Evolutionary conservation across 1,284 basidiomycete genomes (phyloP), one percentile per base, ranked within the genome.

Genomic region (Pseudozyma sp.): DNA sequence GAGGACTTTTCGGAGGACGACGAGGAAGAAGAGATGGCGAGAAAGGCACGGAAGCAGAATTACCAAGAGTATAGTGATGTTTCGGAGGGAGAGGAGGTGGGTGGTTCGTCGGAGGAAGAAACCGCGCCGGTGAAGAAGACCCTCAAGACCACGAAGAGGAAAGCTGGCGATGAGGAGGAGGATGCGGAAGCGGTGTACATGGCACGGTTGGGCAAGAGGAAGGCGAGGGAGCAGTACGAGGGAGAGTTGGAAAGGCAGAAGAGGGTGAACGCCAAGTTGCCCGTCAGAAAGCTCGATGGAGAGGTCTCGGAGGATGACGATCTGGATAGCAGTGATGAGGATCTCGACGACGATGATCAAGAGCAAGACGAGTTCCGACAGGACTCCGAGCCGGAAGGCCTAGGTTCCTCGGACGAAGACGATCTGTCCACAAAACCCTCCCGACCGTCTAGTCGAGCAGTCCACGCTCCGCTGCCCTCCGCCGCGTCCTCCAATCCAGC

Each of bases 1-100:
- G 51, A 52, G 5, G 49, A 90, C 90, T 44, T 53, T 14, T 37
- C 89, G 90, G 71, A 89, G 92, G 94, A 42, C 85, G 39, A 46
- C 40, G 54, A 65, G 29, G 67, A 65, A 14, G 43, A 44, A 6
- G 60, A 68, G 2, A 8, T 34, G 42, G 24, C 14, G 39, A 34
- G 17, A 35, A 44, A 30, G 13, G 56, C 37, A 37, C 50, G 68
- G 53, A 65, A 75, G 51, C 59, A 58, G 37, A 67, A 78, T 40
- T 70, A 57, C 24, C 53, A 64, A 19, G 69, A 72, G 35, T 70
- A 79, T 31, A 64, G 69, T 54, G 68, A 73, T 40, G 67, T 69
- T 13, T 61, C 59, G 7, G 75, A 77, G 19, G 74, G 68, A 19
- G 72, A 72, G 54, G 67, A 70, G 34, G 63, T 75, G 5, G 62